Base-by-base conservation (phyloP, 768 basidiomycete species). In the Cystobasidium onofrii region DNA sequence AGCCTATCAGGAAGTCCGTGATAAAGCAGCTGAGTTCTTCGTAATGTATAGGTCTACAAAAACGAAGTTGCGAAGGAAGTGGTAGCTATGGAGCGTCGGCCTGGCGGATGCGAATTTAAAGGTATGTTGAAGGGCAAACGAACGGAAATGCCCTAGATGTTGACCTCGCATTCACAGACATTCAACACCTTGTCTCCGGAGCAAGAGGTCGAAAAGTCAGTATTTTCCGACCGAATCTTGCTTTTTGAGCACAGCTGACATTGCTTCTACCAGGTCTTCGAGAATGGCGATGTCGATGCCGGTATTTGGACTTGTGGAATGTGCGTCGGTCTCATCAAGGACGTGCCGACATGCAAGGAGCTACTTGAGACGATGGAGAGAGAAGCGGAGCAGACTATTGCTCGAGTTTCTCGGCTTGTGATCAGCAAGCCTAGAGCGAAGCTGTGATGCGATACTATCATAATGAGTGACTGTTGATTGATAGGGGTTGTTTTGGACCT, bases 31-130 rank as follows among this genome's bases (percentile, higher is more conserved):
- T n/a, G n/a, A n/a, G n/a, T n/a, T n/a, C 12, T 29, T 27, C 23
- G 12, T 27, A 12, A 29, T 20, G 10, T 13, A n/a, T 29, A 60
- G 57, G 57, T 60, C 12, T 67, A 85, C 84, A 92, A 89, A 84
- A 94, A 94, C 83, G 86, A 86, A 69, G 87, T 95, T 27, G 84
- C 93, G 17, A 79, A 85, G 79, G 88, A 95, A 80, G 94, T 97
- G 20, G 89, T 95, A n/a, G 82, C 85, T 17, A 85, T 93, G 44
- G 93, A 96, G 82, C 84, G 84, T 18, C 85, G 88, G 36, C 88
- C 90, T 0, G 90, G 89, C 46, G 91, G 92, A 15, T 90, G 89
- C 46, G 88, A 93, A 81, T 96, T 96, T 76, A 87, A 90, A 77
- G 78, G 63, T 64, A 31, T 15, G 63, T 43, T 13, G 3, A n/a